Percentiles rank a stretch among this genome's conserved stretches.
phyloP scores from a whole-genome alignment of 441 rosid genomes.

The Arabidopsis hybrid region DNA sequence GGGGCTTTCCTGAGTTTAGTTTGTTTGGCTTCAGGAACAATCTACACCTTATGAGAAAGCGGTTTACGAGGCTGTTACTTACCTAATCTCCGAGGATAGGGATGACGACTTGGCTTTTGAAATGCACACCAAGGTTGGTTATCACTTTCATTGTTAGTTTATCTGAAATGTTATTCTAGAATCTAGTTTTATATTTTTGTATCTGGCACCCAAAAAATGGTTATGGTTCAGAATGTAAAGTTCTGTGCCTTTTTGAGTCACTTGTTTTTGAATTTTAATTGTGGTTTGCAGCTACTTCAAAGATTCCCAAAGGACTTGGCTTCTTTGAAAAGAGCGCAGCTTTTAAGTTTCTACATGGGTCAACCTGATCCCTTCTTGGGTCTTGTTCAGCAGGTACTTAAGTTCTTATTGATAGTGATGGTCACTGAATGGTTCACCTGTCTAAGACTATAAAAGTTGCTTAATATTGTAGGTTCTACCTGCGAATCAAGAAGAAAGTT shows the following conservation, averaged over 20 bases:
- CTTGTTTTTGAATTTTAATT: slow-evolving; percentile 1
- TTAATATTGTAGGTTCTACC: slow-evolving; percentile 63
- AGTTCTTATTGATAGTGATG: slow-evolving; percentile 19
- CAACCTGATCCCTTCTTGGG: slow-evolving; percentile 62
- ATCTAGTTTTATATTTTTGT: not conserved
- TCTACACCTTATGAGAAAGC: slow-evolving; percentile 82
- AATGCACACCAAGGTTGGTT: slow-evolving; percentile 63
- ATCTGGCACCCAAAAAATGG: not conserved
- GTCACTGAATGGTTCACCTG: slow-evolving; percentile 18
- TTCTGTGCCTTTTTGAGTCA: not conserved
- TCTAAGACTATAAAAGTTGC: slow-evolving; percentile 14
- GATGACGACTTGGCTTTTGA: slow-evolving; percentile 74
- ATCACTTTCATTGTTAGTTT: too few relatives aligned
- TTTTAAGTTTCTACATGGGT: slow-evolving; percentile 82
- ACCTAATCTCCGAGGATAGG: slow-evolving; percentile 61
- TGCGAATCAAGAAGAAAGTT: slow-evolving; percentile 66
- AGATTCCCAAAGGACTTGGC: slow-evolving; percentile 77
- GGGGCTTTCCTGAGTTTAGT: not conserved
- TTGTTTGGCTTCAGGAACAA: slow-evolving; percentile 54
- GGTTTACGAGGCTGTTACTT: slow-evolving; percentile 61
- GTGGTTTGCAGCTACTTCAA: slow-evolving; percentile 65
- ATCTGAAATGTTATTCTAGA: too few relatives aligned
- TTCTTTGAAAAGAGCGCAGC: slow-evolving; percentile 79
- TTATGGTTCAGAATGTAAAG: not conserved
- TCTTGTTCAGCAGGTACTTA: slow-evolving; percentile 73